Evolutionary conservation across 371 early-diverging fungal species (phyloP), one percentile per base, ranked within the genome.

Genomic region (Mucor piriformis): DNA sequence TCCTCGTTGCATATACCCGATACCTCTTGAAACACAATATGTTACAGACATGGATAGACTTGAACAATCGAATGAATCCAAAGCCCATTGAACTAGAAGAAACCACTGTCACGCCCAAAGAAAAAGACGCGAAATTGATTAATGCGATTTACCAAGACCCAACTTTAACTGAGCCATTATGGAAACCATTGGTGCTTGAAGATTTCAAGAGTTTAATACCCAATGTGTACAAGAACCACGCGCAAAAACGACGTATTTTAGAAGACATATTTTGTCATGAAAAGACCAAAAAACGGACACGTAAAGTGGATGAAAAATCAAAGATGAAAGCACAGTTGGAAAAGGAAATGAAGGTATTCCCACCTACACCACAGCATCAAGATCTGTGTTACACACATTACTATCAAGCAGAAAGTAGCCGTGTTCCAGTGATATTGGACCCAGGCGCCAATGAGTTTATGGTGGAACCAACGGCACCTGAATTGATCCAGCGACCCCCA

Each of bases 121-220:
- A 29, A 12, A 24, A 27, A 11, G 42, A 56, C 42, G 43, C 34
- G 16, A n/a, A 33, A 49, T 35, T 44, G 48, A 66, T 72, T 48
- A 70, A 67, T n/a, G 66, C 49, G 54, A 72, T 67, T 43, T 83
- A 77, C 70, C 61, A 73, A 21, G 82, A 83, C 46, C 81, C 81
- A 13, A 70, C 74, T 3, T 60, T 80, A 18, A 57, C 63, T 47
- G 65, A 76, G 34, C 65, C 73, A 12, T 61, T 82, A 29, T 61
- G 78, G 18, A 81, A 79, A 27, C 85, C 85, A 15, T 71, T 80
- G 67, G 67, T 85, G n/a, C 77, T 82, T 58, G 76, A 80, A 35
- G 71, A 76, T 42, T 70, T 83, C 25, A 74, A 74, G 27, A 77
- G 78, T 33, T 49, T 85, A 50, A 62, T 85, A 43, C 77, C 81